These are phyloP conservation scores for Didymosphaeria variabile DNA, from an alignment of 2,329 filamentous ascomycete species.

Conservation along the genomic window DNA sequence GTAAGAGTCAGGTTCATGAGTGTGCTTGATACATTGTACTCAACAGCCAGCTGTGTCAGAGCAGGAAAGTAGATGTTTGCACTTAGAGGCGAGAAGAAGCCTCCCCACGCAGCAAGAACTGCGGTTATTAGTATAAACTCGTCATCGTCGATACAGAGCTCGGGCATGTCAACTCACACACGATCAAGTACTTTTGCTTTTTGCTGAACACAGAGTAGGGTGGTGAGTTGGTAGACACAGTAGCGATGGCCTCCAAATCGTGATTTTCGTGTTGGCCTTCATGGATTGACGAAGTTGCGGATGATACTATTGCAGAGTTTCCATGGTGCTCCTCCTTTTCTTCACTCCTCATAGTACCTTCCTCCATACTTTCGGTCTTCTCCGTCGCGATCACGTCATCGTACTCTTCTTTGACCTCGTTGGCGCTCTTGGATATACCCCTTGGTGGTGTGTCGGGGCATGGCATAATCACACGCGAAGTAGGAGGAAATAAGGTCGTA, in stretches of 20 bases:
- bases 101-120: slow-evolving; percentile 55
- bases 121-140: neutral
- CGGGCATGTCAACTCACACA: slow-evolving; percentile 34
- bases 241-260: slow-evolving; percentile 27
- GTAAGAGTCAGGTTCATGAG: slow-evolving; percentile 60
- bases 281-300: slow-evolving; percentile 14
- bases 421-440: neutral
- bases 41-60: slow-evolving; percentile 32
- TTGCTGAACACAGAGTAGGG: slow-evolving; percentile 32
- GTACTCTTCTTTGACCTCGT: neutral
- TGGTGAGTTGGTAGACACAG: slow-evolving; percentile 21
- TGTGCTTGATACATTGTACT: slow-evolving; percentile 53
- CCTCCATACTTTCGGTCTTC: neutral
- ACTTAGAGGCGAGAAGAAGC: slow-evolving; percentile 59
- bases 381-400: slow-evolving; percentile 3
- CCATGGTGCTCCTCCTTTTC: slow-evolving; percentile 4
- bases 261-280: slow-evolving; percentile 10
- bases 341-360: neutral
- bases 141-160: no score
- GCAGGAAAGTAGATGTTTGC: slow-evolving; percentile 47
- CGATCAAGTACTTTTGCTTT: slow-evolving; percentile 43
- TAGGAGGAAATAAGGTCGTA: neutral
- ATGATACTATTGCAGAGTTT: slow-evolving; percentile 11
- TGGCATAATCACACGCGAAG: slow-evolving; percentile 6
- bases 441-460: neutral